Evolutionary conservation across 225 moss, liverwort and hornwort species (phyloP).

Genomic region (Physcomitrellopsis africana): DNA sequence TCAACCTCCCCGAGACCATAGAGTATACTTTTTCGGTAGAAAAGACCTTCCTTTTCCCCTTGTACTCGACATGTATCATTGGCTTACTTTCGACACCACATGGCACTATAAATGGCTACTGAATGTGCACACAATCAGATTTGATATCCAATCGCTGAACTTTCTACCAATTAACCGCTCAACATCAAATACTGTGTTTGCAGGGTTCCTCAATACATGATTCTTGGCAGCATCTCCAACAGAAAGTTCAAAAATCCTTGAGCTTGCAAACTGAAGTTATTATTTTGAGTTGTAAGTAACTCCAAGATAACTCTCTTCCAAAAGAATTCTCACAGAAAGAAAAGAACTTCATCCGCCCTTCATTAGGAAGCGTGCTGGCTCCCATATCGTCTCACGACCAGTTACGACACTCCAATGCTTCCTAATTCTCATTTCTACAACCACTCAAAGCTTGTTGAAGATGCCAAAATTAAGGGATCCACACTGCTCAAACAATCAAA

Average conservation of each 20-base stretch:
- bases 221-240: slow-evolving; percentile 36
- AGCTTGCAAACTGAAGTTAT: background rate
- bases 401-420: slow-evolving; percentile 13
- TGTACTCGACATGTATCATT: slow-evolving; percentile 40
- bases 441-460: background rate
- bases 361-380: slow-evolving; percentile 19
- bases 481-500: too few relatives aligned
- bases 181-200: slow-evolving; percentile 44
- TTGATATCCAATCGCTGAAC: slow-evolving; percentile 37
- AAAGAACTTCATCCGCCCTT: slow-evolving; percentile 34
- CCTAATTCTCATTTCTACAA: background rate
- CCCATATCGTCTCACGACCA: slow-evolving; percentile 24
- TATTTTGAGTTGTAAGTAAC: too few relatives aligned
- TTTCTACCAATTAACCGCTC: slow-evolving; percentile 50
- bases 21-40: slow-evolving; percentile 27
- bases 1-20: slow-evolving; percentile 37
- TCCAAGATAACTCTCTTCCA: too few relatives aligned
- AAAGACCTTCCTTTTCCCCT: slow-evolving; percentile 42
- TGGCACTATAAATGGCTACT: slow-evolving; percentile 47
- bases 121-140: slow-evolving; percentile 31
- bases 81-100: slow-evolving; percentile 31
- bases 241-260: background rate
- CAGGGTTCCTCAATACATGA: slow-evolving; percentile 43
- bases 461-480: too few relatives aligned
- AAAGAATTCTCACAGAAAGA: too few relatives aligned